Evolutionary conservation across 805 yeast species (phyloP).

Genomic region (Huiozyma sinensis): DNA sequence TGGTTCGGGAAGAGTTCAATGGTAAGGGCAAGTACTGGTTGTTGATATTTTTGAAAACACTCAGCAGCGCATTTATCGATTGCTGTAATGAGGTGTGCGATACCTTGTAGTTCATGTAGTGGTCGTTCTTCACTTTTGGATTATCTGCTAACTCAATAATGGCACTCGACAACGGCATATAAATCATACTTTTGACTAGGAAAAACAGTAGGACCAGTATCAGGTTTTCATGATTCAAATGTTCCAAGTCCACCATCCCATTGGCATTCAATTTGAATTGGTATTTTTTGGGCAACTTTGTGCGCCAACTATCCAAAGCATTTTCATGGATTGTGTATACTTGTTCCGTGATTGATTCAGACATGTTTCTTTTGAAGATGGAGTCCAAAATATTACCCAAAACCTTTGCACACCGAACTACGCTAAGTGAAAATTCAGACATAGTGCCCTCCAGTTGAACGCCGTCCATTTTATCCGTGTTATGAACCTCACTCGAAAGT

Average conservation of each 20-base stretch:
- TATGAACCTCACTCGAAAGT: background rate
- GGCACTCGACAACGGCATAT: conserved; percentile 49
- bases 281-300: conserved; percentile 51
- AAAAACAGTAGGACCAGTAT: conserved; percentile 49
- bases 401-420: conserved; percentile 62
- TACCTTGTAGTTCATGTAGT: conserved; percentile 32
- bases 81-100: conserved; percentile 62
- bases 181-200: conserved; percentile 51
- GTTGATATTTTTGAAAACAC: conserved; percentile 37
- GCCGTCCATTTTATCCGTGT: conserved; percentile 8
- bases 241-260: conserved; percentile 30
- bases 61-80: conserved; percentile 49
- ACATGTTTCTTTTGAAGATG: conserved; percentile 47
- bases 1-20: conserved; percentile 48
- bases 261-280: conserved; percentile 55
- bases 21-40: conserved; percentile 49
- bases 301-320: conserved; percentile 68
- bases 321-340: conserved; percentile 41
- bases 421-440: conserved; percentile 46
- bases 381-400: conserved; percentile 65
- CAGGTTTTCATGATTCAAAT: conserved; percentile 35
- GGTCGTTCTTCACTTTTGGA: background rate
- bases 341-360: conserved; percentile 19
- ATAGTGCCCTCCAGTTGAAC: conserved; percentile 58
- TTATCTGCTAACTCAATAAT: background rate